Evolutionary conservation across 2,329 filamentous ascomycete genomes (phyloP).

Genomic region (Fusarium odoratissimum): DNA sequence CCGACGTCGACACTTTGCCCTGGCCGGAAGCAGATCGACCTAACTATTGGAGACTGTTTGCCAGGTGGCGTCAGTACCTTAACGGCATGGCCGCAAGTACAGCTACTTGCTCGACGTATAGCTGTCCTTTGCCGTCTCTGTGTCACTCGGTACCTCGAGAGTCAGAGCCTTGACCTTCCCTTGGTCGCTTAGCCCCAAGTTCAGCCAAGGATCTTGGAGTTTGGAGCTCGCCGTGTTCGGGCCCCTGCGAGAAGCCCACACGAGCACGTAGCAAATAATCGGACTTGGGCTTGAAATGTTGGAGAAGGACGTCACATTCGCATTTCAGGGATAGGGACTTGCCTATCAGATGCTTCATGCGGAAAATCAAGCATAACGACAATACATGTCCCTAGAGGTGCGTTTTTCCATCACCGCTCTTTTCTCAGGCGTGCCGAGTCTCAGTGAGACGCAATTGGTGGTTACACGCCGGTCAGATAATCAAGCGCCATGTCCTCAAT

Average conservation of each 20-base stretch:
- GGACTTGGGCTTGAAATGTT: slow-evolving; percentile 25
- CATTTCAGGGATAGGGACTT: slow-evolving; percentile 21
- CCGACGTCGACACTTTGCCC: slow-evolving; percentile 37
- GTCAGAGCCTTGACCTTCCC: slow-evolving; percentile 24
- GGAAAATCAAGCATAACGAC: slow-evolving; percentile 19
- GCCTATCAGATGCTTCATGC: slow-evolving; percentile 31
- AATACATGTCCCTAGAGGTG: background rate
- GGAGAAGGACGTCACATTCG: slow-evolving; percentile 40
- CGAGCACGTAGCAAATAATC: slow-evolving; percentile 42
- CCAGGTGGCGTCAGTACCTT: slow-evolving; percentile 32
- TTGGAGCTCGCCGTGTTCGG: slow-evolving; percentile 37
- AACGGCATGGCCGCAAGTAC: slow-evolving; percentile 41
- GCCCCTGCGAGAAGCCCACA: slow-evolving; percentile 39
- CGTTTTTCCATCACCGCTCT: slow-evolving; percentile 31
- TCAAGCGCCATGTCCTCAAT: slow-evolving; percentile 13
- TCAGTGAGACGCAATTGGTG: slow-evolving; percentile 4
- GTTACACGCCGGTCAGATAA: slow-evolving; percentile 9
- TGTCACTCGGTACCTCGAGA: slow-evolving; percentile 34
- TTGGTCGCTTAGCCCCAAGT: slow-evolving; percentile 38
- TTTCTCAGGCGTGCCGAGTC: slow-evolving; percentile 14
- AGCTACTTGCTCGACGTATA: slow-evolving; percentile 11
- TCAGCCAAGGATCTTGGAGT: slow-evolving; percentile 34
- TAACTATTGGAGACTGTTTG: slow-evolving; percentile 30
- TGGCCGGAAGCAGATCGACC: slow-evolving; percentile 44
- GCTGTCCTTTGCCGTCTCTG: slow-evolving; percentile 28